Evolutionary conservation across 352 stramenopile species (phyloP).

Genomic region (Albugo laibachii): DNA sequence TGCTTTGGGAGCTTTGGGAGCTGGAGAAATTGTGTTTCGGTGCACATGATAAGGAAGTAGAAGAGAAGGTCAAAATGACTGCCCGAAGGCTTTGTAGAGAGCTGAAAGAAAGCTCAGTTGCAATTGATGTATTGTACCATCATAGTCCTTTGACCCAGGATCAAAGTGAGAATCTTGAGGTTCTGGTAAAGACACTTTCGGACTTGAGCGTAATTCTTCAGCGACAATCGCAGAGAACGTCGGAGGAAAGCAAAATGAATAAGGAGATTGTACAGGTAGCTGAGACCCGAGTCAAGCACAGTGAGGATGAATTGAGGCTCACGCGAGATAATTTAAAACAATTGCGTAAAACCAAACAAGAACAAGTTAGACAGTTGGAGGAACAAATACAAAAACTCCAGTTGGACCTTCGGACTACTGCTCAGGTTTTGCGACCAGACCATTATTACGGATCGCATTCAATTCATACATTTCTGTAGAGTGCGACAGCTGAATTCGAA

Average conservation of each 20-base stretch:
- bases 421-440: constrained; percentile 17
- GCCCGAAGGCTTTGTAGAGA: constrained; percentile 44
- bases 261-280: constrained; percentile 58
- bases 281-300: constrained; percentile 60
- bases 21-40: constrained; percentile 57
- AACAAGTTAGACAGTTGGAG: constrained; percentile 61
- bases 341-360: constrained; percentile 60
- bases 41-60: constrained; percentile 40
- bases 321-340: constrained; percentile 64
- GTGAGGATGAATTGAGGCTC: constrained; percentile 48
- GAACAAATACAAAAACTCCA: constrained; percentile 66
- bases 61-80: constrained; percentile 49
- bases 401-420: constrained; percentile 49
- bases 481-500: constrained; percentile 40
- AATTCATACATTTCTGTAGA: constrained; percentile 8
- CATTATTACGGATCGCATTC: neutral
- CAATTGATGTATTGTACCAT: constrained; percentile 57
- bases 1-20: constrained; percentile 55
- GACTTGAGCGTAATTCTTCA: constrained; percentile 70
- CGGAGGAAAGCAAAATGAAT: constrained; percentile 73
- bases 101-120: constrained; percentile 46
- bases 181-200: constrained; percentile 52
- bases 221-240: constrained; percentile 52
- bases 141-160: constrained; percentile 28
- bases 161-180: constrained; percentile 40